A percentile compares a stretch with the other conserved stretches of the same genome.
phyloP scores from a whole-genome alignment of 345 rosid genomes.

The Melaleuca quinquenervia region DNA sequence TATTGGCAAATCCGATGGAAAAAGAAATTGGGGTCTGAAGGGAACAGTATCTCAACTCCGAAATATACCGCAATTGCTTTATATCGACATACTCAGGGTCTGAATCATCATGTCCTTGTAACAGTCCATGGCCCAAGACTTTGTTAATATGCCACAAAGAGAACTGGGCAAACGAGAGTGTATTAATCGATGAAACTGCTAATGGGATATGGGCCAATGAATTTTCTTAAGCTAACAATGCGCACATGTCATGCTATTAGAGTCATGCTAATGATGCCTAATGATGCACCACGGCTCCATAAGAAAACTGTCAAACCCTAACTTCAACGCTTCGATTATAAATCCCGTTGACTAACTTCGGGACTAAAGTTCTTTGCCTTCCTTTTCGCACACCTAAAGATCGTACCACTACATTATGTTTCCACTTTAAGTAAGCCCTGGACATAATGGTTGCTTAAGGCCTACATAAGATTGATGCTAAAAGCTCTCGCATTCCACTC shows the following conservation, averaged over 20 bases:
- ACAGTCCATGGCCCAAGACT: not conserved
- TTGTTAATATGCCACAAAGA: not conserved
- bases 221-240: not conserved
- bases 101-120: not conserved
- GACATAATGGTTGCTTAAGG: not conserved
- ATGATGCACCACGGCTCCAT: not conserved
- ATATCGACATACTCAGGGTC: not conserved
- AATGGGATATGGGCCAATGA: not conserved
- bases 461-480: not conserved
- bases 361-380: not conserved
- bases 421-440: not conserved
- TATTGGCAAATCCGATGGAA: not conserved
- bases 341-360: not conserved
- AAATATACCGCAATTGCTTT: not conserved
- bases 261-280: not conserved
- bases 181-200: not conserved
- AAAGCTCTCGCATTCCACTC: not conserved
- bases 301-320: not conserved
- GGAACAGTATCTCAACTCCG: not conserved
- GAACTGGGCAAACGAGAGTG: not conserved
- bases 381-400: not conserved
- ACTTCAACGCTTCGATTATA: not conserved
- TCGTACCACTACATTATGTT: not conserved
- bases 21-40: not conserved
- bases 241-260: too few relatives aligned